These are phyloP conservation scores for Lasiodiplodia theobromae DNA, from an alignment of 2,329 filamentous ascomycete species.

Conservation along the genomic window DNA sequence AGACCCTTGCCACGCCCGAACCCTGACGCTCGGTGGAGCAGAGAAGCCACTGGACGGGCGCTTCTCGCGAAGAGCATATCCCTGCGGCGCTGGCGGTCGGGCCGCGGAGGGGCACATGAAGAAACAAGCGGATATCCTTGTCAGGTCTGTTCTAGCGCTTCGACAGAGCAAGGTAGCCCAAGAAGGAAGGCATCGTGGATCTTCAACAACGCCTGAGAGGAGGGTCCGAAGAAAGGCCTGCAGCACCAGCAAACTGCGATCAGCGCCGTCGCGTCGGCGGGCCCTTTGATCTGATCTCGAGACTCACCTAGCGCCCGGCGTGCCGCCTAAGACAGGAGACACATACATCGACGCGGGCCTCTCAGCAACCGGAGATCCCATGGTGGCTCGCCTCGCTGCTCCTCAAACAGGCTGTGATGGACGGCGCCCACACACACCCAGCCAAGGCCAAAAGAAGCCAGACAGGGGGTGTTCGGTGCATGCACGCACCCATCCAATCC, in stretches of 20 bases:
- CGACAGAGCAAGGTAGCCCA: background rate
- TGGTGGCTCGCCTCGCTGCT: conserved; percentile 5
- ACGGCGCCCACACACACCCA: conserved; percentile 4
- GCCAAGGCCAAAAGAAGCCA: conserved; percentile 12
- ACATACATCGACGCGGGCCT: background rate
- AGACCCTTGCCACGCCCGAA: conserved; percentile 11
- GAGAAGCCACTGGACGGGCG: background rate
- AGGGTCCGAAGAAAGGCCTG: conserved; percentile 16
- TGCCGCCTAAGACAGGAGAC: conserved; percentile 17
- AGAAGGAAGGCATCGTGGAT: conserved; percentile 11
- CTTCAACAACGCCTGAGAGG: conserved; percentile 9
- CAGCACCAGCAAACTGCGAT: background rate
- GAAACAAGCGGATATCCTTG: background rate
- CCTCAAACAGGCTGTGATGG: conserved; percentile 17
- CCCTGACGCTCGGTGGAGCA: conserved; percentile 13
- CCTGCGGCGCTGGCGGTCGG: conserved; percentile 13
- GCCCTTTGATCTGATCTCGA: background rate
- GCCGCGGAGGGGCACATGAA: conserved; percentile 2
- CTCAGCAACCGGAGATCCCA: background rate
- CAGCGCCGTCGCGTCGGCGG: conserved; percentile 4
- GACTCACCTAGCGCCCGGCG: conserved; percentile 16
- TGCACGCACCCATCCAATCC: conserved; percentile 16
- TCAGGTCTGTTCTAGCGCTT: conserved; percentile 5
- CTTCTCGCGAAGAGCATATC: conserved; percentile 1
- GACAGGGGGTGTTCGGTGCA: conserved; percentile 11